Evolutionary conservation across 345 rosid species (phyloP), one percentile per base, ranked within the genome.

Genomic region (Fremontodendron californicum): DNA sequence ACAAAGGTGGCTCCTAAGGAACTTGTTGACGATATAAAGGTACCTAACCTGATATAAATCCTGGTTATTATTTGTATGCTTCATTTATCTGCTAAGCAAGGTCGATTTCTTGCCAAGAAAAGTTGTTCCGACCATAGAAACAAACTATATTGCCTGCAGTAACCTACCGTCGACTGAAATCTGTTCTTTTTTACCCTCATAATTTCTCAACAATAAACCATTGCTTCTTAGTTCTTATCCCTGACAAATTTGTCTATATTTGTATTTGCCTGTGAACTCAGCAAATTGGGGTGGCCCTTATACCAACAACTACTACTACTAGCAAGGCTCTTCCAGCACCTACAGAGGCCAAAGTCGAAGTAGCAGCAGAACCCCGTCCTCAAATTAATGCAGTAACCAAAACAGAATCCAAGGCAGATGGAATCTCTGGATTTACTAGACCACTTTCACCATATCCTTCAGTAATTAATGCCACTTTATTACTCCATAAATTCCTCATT

Each of bases 371-470:
- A 70, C 78, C 94, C 68, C 74, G 82, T 61, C 76, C 81, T 19
- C 75, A 82, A 82, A 79, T 88, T 79, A 90, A 90, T 79, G 82
- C 90, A 19, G 89, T 87, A 27, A 81, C 90, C 35, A 82, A 60
- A 39, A 57, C 88, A 77, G 94, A 89, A 83, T 82, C 78, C 37
- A 85, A 85, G 84, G 82, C 88, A 19, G 89, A 82, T 68, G 71
- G 89, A 76, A 31, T 62, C 73, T 76, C 91, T 31, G 86, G 85
- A 81, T 52, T 82, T 74, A 39, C 89, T 23, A 84, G 90, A 79
- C 92, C 98, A 8, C 92, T 91, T 45, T 96, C 99, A 48, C 99
- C 98, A 42, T 96, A 91, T 81, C 87, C 98, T 86, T 78, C 76
- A 61, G 99, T 96, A 84, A 89, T 76, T 96, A 84, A 89, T 76